Percentiles rank a stretch among this genome's conserved stretches.
Evolutionary conservation across 2,329 filamentous ascomycete species (phyloP).

Genomic region (Rutstroemia sp.): DNA sequence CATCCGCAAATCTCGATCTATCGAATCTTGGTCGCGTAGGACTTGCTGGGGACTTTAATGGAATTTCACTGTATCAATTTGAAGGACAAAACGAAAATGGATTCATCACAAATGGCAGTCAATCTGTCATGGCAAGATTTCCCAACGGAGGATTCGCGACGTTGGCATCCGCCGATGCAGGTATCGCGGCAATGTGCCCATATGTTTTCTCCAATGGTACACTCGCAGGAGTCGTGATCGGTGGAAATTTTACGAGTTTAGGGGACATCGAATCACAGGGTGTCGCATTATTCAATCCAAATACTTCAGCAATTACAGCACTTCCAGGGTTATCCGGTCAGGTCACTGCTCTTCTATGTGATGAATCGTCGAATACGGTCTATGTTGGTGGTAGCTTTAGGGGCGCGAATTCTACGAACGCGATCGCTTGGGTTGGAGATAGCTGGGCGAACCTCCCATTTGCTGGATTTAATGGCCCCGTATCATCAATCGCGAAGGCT

Average conservation of each 20-base stretch:
- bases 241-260: conserved; percentile 92
- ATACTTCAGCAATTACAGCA: conserved; percentile 61
- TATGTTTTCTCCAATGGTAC: conserved; percentile 61
- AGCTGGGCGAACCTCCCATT: conserved; percentile 81
- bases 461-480: conserved; percentile 88
- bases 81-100: conserved; percentile 67
- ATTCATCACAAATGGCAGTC: conserved; percentile 66
- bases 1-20: conserved; percentile 70
- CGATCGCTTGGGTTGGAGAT: conserved; percentile 68
- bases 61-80: conserved; percentile 84
- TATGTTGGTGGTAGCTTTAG: conserved; percentile 88
- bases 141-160: conserved; percentile 79
- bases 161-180: conserved; percentile 70
- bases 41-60: conserved; percentile 81
- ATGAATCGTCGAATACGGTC: conserved; percentile 66
- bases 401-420: conserved; percentile 77
- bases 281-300: conserved; percentile 74
- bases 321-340: conserved; percentile 75
- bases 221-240: conserved; percentile 70
- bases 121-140: conserved; percentile 71
- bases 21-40: conserved; percentile 73
- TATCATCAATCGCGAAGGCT: conserved; percentile 75
- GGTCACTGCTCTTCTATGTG: conserved; percentile 77
- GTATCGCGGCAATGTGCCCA: conserved; percentile 82
- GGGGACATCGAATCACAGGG: conserved; percentile 68